Evolutionary conservation across 345 rosid species (phyloP).

Genomic region (Gossypium herbaceum): DNA sequence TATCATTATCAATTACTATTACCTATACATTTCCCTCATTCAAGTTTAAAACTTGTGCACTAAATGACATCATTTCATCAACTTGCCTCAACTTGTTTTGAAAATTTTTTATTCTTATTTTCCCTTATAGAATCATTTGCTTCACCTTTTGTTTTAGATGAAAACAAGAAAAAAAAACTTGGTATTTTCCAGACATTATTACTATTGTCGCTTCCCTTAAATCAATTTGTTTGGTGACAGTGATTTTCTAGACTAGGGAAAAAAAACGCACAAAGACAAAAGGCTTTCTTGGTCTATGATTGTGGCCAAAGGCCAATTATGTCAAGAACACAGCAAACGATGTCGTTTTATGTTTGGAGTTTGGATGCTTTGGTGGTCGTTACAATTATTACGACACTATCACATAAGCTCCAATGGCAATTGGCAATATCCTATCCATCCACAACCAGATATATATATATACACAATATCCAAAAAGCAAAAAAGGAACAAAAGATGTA

Average conservation of each 20-base stretch:
- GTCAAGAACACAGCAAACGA: not conserved
- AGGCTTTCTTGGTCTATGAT: not conserved
- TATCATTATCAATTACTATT: no score
- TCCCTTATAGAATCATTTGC: no score
- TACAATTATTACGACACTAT: not conserved
- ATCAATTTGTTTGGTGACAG: not conserved
- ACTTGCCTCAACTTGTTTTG: no score
- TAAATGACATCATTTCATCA: no score
- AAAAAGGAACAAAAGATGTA: not conserved
- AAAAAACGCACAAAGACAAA: not conserved
- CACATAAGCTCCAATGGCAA: not conserved
- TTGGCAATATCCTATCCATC: not conserved
- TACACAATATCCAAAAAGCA: not conserved
- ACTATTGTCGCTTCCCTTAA: no score
- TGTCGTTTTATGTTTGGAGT: not conserved
- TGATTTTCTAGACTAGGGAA: not conserved
- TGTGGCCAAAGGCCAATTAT: not conserved
- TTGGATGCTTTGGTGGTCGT: not conserved
- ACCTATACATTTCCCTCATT: no score
- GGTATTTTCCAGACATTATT: no score
- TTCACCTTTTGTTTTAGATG: no score
- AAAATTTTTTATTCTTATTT: no score
- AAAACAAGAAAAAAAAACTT: no score
- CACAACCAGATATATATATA: slow-evolving; percentile 19
- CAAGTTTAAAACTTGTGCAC: no score